These are phyloP conservation scores for Chloranthus sessilifolius DNA, from an alignment of 164 flowering plant genomes.

Conservation along the genomic window DNA sequence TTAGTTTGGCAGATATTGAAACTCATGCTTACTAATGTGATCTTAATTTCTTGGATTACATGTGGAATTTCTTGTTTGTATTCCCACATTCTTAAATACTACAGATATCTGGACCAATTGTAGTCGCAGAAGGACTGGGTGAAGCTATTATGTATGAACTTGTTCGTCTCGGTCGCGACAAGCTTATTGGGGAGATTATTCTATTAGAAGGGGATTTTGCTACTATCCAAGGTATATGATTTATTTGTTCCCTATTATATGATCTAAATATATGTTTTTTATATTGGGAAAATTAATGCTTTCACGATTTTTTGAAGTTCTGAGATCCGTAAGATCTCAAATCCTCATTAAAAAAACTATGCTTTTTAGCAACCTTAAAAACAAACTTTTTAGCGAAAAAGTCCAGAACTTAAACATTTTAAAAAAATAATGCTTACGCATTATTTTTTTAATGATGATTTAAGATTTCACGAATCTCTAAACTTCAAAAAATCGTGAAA, in stretches of 20 bases:
- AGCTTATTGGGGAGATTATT: conserved; percentile 96
- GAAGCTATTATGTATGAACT: conserved; percentile 99
- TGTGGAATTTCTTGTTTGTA: too few species aligned
- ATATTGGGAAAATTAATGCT: background rate
- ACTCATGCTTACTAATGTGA: too few species aligned
- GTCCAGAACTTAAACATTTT: too few species aligned
- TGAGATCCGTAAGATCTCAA: background rate
- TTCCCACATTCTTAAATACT: too few species aligned
- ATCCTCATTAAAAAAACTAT: background rate
- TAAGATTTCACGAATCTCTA: too few species aligned
- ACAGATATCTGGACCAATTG: conserved; percentile 99
- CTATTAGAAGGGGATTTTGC: conserved; percentile 98
- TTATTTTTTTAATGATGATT: too few species aligned
- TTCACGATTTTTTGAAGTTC: too few species aligned
- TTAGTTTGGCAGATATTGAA: too few species aligned
- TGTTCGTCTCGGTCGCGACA: conserved; percentile 98
- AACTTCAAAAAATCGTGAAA: too few species aligned
- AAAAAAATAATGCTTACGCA: too few species aligned
- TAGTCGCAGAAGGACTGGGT: conserved; percentile 98
- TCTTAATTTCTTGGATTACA: too few species aligned
- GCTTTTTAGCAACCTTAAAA: conserved; percentile 61
- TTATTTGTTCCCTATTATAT: too few species aligned
- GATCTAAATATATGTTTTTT: background rate
- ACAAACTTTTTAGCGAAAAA: conserved; percentile 98
- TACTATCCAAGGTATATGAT: conserved; percentile 81